phyloP scores from a whole-genome alignment of 495 filamentous ascomycete genomes.

The Penicillium salamii region DNA sequence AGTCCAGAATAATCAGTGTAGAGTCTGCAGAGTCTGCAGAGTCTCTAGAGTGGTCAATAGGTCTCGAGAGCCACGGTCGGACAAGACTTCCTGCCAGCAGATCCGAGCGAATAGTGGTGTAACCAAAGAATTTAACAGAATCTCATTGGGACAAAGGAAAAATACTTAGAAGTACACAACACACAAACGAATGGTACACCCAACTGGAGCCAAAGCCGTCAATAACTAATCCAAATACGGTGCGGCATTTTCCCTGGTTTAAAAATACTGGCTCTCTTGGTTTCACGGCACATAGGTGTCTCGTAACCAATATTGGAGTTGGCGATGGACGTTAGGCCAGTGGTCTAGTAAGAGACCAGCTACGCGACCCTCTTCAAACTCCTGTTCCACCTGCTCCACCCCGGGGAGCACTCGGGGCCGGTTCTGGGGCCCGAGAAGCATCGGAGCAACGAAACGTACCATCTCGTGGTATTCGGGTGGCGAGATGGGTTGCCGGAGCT shows the following conservation, averaged over 20 bases:
- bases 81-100: conserved; percentile 32
- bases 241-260: not conserved
- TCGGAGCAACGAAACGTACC: conserved; percentile 31
- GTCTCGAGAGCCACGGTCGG: conserved; percentile 32
- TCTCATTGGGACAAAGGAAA: too few species aligned
- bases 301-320: conserved; percentile 25
- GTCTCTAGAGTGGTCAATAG: conserved; percentile 8
- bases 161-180: too few species aligned
- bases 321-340: conserved; percentile 34
- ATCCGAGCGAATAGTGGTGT: conserved; percentile 24
- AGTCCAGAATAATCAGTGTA: too few species aligned
- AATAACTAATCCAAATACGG: not conserved
- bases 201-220: conserved; percentile 7
- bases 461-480: conserved; percentile 26
- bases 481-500: conserved; percentile 15
- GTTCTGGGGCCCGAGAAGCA: conserved; percentile 23
- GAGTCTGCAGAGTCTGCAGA: too few species aligned
- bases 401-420: not conserved
- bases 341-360: conserved; percentile 31
- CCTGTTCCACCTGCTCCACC: conserved; percentile 17
- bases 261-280: too few species aligned
- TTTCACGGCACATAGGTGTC: not conserved
- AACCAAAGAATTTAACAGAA: too few species aligned
- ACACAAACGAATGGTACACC: conserved; percentile 3
- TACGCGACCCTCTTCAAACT: conserved; percentile 34